Percentiles rank a stretch among this genome's conserved stretches.
These are phyloP conservation scores for Chlorencoelia australis DNA, from an alignment of 2,329 filamentous ascomycete genomes.

Conservation along the genomic window DNA sequence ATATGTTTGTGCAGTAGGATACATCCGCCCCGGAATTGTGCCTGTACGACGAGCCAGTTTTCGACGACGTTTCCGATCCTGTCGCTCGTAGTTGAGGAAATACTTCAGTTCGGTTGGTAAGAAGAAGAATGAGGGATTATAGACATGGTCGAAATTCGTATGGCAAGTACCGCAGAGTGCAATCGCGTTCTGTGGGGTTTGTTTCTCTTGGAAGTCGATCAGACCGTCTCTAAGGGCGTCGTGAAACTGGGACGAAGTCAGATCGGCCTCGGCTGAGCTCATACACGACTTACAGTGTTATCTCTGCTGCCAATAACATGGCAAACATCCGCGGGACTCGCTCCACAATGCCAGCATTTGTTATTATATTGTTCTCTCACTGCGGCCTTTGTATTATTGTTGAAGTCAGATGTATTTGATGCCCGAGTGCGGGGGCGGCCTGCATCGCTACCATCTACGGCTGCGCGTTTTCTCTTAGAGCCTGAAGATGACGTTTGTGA, in stretches of 20 bases:
- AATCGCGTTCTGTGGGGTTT: slow-evolving; percentile 14
- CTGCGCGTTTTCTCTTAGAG: slow-evolving; percentile 1
- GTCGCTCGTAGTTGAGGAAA: slow-evolving; percentile 13
- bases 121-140: slow-evolving; percentile 15
- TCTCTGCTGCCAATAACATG: slow-evolving; percentile 16
- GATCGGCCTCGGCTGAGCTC: slow-evolving; percentile 10
- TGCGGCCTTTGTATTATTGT: slow-evolving; percentile 11
- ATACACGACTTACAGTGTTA: slow-evolving; percentile 11
- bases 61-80: slow-evolving; percentile 13
- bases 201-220: slow-evolving; percentile 13
- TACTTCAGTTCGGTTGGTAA: slow-evolving; percentile 15
- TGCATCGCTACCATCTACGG: slow-evolving; percentile 13
- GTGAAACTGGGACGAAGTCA: slow-evolving; percentile 13
- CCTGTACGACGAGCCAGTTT: slow-evolving; percentile 13
- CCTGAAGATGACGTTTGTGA: slow-evolving; percentile 11
- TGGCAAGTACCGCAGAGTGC: slow-evolving; percentile 12
- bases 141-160: slow-evolving; percentile 13
- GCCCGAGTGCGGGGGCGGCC: slow-evolving; percentile 9
- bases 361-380: slow-evolving; percentile 14
- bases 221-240: slow-evolving; percentile 12
- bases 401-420: slow-evolving; percentile 16
- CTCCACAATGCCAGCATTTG: slow-evolving; percentile 15
- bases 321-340: slow-evolving; percentile 14
- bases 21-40: slow-evolving; percentile 13
- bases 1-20: slow-evolving; percentile 17